Percentiles rank a stretch among this genome's conserved stretches.
phyloP scores from a whole-genome alignment of 2,329 filamentous ascomycete genomes.

The Zalaria sp. region DNA sequence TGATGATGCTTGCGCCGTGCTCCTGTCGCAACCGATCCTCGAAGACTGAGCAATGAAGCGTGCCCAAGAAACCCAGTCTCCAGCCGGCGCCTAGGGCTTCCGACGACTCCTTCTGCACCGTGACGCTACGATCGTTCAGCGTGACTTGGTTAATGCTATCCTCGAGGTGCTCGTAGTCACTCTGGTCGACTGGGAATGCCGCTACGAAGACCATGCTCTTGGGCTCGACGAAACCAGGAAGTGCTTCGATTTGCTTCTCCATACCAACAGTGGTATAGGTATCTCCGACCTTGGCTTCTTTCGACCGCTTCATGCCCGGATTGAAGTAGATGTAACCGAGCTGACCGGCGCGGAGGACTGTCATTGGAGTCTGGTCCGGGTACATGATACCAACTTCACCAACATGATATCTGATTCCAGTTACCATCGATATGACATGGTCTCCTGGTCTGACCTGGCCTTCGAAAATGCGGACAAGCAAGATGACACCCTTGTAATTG shows the following conservation, averaged over 20 bases:
- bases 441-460: slow-evolving; percentile 73
- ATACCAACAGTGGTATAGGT: slow-evolving; percentile 76
- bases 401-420: slow-evolving; percentile 77
- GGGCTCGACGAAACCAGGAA: slow-evolving; percentile 89
- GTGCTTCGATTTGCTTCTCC: slow-evolving; percentile 62
- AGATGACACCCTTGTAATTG: slow-evolving; percentile 82
- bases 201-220: slow-evolving; percentile 99
- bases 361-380: slow-evolving; percentile 71
- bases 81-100: slow-evolving; percentile 89
- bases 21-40: slow-evolving; percentile 90
- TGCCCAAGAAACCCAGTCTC: slow-evolving; percentile 90
- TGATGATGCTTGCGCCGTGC: slow-evolving; percentile 87
- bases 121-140: slow-evolving; percentile 90
- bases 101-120: slow-evolving; percentile 83
- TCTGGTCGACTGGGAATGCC: slow-evolving; percentile 84
- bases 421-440: slow-evolving; percentile 75
- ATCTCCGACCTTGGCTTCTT: slow-evolving; percentile 91
- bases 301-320: slow-evolving; percentile 91
- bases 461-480: slow-evolving; percentile 84
- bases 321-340: slow-evolving; percentile 97
- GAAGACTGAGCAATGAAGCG: slow-evolving; percentile 96
- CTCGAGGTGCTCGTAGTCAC: slow-evolving; percentile 72
- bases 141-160: slow-evolving; percentile 91
- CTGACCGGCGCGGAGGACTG: slow-evolving; percentile 71
- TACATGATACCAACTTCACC: slow-evolving; percentile 97